These are phyloP conservation scores for Candida maesae DNA, from an alignment of 805 yeast genomes.

Conservation along the genomic window DNA sequence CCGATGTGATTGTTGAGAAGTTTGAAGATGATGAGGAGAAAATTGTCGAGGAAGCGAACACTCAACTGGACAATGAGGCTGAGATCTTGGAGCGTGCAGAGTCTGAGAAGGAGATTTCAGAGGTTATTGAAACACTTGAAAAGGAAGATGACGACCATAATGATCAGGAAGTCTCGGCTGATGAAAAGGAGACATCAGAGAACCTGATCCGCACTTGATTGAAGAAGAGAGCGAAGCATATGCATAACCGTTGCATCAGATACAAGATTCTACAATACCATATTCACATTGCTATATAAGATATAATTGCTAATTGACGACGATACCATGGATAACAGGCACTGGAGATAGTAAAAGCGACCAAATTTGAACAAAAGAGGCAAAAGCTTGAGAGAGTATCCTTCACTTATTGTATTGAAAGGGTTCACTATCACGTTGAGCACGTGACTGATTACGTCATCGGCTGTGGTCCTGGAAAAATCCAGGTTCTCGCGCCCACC, in stretches of 20 bases:
- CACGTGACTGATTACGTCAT: neutral
- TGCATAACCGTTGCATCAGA: neutral
- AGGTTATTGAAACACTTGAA: neutral
- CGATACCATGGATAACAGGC: no score
- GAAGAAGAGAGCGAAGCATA: neutral
- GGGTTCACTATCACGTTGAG: no score
- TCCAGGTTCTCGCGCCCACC: neutral
- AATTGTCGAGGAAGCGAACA: neutral
- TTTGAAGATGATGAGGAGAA: conserved; percentile 6
- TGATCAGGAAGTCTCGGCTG: no score
- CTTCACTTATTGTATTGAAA: no score
- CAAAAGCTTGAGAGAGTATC: no score
- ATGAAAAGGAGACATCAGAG: no score
- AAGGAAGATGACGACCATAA: neutral
- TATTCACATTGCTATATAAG: neutral
- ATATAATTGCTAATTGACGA: neutral
- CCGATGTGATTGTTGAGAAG: neutral
- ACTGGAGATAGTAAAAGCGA: no score
- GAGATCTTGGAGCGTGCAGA: neutral
- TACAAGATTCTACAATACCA: neutral
- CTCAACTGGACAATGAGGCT: neutral
- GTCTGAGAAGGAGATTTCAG: neutral
- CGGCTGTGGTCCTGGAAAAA: no score
- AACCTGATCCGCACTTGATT: no score
- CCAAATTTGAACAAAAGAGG: no score